These are phyloP conservation scores for Blastobotrys proliferans DNA, from an alignment of 1,139 yeast species.

Conservation along the genomic window DNA sequence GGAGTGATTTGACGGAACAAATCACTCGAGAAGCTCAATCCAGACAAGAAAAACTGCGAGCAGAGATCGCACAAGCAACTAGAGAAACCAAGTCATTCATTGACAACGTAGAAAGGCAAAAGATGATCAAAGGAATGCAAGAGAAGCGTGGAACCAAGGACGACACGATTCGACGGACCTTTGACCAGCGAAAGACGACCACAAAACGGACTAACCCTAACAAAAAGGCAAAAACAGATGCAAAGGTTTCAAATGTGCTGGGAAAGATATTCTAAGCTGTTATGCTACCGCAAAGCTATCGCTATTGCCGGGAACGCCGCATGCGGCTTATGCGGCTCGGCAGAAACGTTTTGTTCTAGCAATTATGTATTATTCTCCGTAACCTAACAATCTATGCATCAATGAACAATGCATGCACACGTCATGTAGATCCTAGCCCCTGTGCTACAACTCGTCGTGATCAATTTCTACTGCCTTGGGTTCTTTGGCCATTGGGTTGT, in stretches of 20 bases:
- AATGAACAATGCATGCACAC: too few relatives aligned
- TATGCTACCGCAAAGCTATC: too few relatives aligned
- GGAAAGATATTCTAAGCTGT: conserved; percentile 17
- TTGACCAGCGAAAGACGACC: conserved; percentile 30
- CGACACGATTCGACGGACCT: conserved; percentile 26
- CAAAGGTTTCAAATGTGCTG: conserved; percentile 22
- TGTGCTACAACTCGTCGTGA: conserved; percentile 33
- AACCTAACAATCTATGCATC: too few relatives aligned
- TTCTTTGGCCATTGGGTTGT: conserved; percentile 76
- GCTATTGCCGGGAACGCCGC: too few relatives aligned
- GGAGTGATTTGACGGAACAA: conserved; percentile 93
- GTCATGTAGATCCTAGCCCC: too few relatives aligned
- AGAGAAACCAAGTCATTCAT: conserved; percentile 80
- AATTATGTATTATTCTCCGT: too few relatives aligned
- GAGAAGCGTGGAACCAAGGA: conserved; percentile 44
- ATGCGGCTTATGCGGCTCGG: too few relatives aligned
- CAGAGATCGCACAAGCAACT: conserved; percentile 86
- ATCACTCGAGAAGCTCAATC: conserved; percentile 87
- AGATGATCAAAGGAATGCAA: conserved; percentile 68
- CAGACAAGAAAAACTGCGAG: conserved; percentile 78
- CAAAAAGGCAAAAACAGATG: conserved; percentile 16
- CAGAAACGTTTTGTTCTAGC: too few relatives aligned
- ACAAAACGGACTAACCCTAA: conserved; percentile 22
- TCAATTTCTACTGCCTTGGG: conserved; percentile 43
- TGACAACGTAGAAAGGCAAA: conserved; percentile 79